Conservation (phyloP, 495 filamentous ascomycete genomes). For the Friedmanniomyces endolithicus region DNA sequence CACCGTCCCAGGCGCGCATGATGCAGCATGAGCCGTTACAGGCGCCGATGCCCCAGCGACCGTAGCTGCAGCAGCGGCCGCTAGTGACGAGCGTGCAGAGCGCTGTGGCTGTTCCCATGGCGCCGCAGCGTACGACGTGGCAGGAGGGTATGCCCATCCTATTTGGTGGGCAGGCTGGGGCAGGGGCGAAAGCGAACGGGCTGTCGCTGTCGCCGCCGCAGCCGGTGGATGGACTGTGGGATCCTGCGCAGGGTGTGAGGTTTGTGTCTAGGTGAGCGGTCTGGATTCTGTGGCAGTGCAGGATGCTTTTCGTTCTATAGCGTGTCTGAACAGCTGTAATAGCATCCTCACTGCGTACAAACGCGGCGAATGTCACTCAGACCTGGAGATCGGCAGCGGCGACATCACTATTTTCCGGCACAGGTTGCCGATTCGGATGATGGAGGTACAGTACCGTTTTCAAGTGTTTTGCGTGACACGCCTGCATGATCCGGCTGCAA, state of each 20-base stretch:
- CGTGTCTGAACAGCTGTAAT: no score
- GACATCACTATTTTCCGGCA: no score
- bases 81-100: slow-evolving; percentile 8
- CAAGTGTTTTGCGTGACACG: no score
- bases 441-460: no score
- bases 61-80: slow-evolving; percentile 4
- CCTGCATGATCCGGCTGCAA: no score
- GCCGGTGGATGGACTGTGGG: slow-evolving; percentile 4
- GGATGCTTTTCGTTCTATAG: no score
- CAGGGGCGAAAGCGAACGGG: neutral
- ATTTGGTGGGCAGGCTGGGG: slow-evolving; percentile 11
- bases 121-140: slow-evolving; percentile 9
- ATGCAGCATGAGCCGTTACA: neutral
- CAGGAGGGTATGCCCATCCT: slow-evolving; percentile 21
- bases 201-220: neutral
- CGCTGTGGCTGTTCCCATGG: slow-evolving; percentile 1
- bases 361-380: no score
- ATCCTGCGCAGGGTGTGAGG: slow-evolving; percentile 1
- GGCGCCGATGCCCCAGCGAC: slow-evolving; percentile 15
- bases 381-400: no score
- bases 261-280: slow-evolving; percentile 6
- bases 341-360: no score
- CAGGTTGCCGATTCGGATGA: no score
- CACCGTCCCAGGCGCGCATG: slow-evolving; percentile 1
- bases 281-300: no score